These are phyloP conservation scores for Exophiala alcalophila DNA, from an alignment of 2,329 filamentous ascomycete species.

Conservation along the genomic window DNA sequence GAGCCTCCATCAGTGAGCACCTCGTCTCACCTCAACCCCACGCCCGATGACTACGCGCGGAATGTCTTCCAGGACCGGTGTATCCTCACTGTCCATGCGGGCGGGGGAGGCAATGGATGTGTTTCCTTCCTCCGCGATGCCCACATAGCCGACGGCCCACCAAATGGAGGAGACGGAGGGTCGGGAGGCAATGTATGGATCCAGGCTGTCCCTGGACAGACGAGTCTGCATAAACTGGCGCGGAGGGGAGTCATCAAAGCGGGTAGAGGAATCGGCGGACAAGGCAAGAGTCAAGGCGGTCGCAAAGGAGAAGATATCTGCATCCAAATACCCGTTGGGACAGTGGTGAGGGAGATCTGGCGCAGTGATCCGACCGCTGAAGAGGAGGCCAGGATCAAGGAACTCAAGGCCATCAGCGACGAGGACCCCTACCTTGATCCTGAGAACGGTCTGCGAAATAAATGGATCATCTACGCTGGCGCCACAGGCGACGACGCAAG, in stretches of 20 bases:
- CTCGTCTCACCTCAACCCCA: conserved; percentile 65
- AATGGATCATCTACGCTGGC: conserved; percentile 85
- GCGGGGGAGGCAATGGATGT: conserved; percentile 83
- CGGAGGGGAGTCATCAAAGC: conserved; percentile 62
- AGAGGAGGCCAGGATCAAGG: conserved; percentile 50
- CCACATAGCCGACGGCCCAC: conserved; percentile 80
- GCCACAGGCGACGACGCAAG: conserved; percentile 39
- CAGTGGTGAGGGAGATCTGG: conserved; percentile 78
- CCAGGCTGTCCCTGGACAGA: conserved; percentile 86
- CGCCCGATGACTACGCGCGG: conserved; percentile 77
- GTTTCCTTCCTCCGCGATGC: conserved; percentile 92
- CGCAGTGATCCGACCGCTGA: conserved; percentile 73
- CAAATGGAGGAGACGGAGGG: conserved; percentile 93
- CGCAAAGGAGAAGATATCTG: conserved; percentile 81
- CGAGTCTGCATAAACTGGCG: conserved; percentile 86
- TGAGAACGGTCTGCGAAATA: conserved; percentile 48
- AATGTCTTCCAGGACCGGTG: conserved; percentile 87
- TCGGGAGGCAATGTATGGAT: conserved; percentile 91
- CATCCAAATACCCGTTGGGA: conserved; percentile 88
- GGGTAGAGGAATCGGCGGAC: conserved; percentile 45
- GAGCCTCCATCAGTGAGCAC: conserved; percentile 24
- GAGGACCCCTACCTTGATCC: conserved; percentile 41
- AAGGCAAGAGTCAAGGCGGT: conserved; percentile 56
- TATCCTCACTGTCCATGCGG: conserved; percentile 71
- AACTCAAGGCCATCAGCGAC: conserved; percentile 35